A percentile compares a stretch with the other conserved stretches of the same genome.
Conservation (phyloP, 441 rosid species). For the Bruguiera hainesii region DNA sequence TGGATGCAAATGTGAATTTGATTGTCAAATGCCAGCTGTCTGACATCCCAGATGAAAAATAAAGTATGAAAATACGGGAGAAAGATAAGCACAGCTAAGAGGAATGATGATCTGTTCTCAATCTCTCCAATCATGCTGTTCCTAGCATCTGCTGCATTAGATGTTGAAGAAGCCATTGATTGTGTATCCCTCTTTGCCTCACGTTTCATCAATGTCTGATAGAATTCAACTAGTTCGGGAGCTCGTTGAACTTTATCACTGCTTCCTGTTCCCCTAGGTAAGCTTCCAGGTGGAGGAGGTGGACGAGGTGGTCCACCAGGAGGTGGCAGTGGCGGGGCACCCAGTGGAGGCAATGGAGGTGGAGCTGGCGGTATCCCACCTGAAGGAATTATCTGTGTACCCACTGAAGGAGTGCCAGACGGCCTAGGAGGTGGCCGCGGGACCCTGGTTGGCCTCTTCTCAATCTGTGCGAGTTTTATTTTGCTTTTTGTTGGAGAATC, state of each 20-base stretch:
- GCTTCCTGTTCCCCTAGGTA: constrained; percentile 68
- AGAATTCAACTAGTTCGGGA: constrained; percentile 92
- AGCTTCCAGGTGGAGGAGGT: constrained; percentile 80
- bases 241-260: constrained; percentile 90
- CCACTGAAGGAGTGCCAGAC: constrained; percentile 35
- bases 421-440: constrained; percentile 87
- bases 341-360: constrained; percentile 60
- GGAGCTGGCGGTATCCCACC: constrained; percentile 43
- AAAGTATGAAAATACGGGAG: constrained; percentile 14
- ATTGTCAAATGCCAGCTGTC: not conserved
- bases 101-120: constrained; percentile 91
- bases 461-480: constrained; percentile 66
- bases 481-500: constrained; percentile 58
- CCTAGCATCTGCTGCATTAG: constrained; percentile 70
- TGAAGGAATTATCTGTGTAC: constrained; percentile 31
- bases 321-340: constrained; percentile 41
- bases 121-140: constrained; percentile 96
- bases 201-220: constrained; percentile 92
- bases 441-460: constrained; percentile 81
- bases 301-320: constrained; percentile 75
- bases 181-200: constrained; percentile 85
- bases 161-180: constrained; percentile 57
- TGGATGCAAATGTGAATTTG: constrained; percentile 24
- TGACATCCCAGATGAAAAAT: constrained; percentile 8
- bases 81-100: constrained; percentile 63